Evolutionary conservation across 2,329 filamentous ascomycete genomes (phyloP).

Genomic region (Amphichorda felina): DNA sequence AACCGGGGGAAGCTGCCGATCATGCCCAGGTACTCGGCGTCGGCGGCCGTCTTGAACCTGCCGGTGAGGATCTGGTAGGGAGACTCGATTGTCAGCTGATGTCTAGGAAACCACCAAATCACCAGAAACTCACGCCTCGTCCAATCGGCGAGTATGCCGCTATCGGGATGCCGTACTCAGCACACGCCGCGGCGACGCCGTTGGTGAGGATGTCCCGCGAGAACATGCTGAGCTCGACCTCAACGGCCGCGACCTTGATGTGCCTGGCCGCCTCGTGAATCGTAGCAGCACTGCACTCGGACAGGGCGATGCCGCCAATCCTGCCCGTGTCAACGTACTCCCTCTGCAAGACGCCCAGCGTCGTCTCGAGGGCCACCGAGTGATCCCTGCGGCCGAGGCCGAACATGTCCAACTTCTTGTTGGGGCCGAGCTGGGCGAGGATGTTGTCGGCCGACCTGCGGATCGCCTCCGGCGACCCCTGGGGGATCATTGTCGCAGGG

Average conservation of each 20-base stretch:
- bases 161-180: slow-evolving; percentile 54
- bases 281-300: slow-evolving; percentile 36
- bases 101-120: not conserved
- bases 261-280: slow-evolving; percentile 33
- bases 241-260: slow-evolving; percentile 32
- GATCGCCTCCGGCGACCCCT: slow-evolving; percentile 41
- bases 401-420: slow-evolving; percentile 49
- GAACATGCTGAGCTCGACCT: slow-evolving; percentile 42
- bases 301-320: slow-evolving; percentile 37
- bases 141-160: slow-evolving; percentile 64
- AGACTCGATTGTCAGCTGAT: slow-evolving; percentile 15
- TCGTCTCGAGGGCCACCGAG: slow-evolving; percentile 29
- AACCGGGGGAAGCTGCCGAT: slow-evolving; percentile 42
- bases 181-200: slow-evolving; percentile 41
- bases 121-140: slow-evolving; percentile 25
- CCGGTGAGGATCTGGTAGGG: slow-evolving; percentile 42
- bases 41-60: slow-evolving; percentile 35
- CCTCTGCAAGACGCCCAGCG: slow-evolving; percentile 28
- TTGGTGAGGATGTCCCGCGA: slow-evolving; percentile 34
- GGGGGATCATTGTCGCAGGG: slow-evolving; percentile 20
- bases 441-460: slow-evolving; percentile 47
- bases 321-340: slow-evolving; percentile 40
- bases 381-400: slow-evolving; percentile 45
- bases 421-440: slow-evolving; percentile 35
- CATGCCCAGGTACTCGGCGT: slow-evolving; percentile 41